phyloP scores from a whole-genome alignment of 768 basidiomycete species.

The Hygrophorus russula region DNA sequence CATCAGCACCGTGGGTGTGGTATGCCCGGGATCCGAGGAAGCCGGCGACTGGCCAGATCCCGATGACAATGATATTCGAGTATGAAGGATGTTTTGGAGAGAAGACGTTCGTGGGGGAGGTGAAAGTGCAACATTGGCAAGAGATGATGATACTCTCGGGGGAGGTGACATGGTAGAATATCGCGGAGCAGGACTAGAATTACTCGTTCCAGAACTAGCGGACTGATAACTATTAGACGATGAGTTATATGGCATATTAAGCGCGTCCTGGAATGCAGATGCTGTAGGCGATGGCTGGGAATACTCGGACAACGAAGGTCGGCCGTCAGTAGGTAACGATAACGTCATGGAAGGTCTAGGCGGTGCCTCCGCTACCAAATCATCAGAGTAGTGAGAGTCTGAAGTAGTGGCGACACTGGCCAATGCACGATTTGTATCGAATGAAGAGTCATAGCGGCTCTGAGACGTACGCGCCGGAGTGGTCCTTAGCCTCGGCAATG shows the following conservation, averaged over 20 bases:
- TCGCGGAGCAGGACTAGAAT: conserved; percentile 20
- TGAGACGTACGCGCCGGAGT: conserved; percentile 5
- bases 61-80: not conserved
- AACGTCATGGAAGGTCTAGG: conserved; percentile 38
- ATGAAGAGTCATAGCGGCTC: conserved; percentile 13
- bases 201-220: conserved; percentile 6
- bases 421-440: conserved; percentile 13
- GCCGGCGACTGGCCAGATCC: not conserved
- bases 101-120: conserved; percentile 40
- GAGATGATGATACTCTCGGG: conserved; percentile 50
- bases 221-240: conserved; percentile 17
- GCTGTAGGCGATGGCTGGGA: conserved; percentile 64
- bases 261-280: conserved; percentile 68
- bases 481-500: conserved; percentile 18
- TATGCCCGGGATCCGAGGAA: conserved; percentile 1
- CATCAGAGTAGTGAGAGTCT: conserved; percentile 26
- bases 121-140: conserved; percentile 42
- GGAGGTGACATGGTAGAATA: conserved; percentile 41
- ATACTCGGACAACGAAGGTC: conserved; percentile 55
- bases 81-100: conserved; percentile 7
- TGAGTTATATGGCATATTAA: conserved; percentile 22
- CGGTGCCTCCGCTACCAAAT: conserved; percentile 23
- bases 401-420: conserved; percentile 13
- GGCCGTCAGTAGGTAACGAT: conserved; percentile 32
- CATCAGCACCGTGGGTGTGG: not conserved